Evolutionary conservation across 2,329 filamentous ascomycete species (phyloP), one percentile per base, ranked within the genome.

Genomic region (Pseudogymnoascus sp.): DNA sequence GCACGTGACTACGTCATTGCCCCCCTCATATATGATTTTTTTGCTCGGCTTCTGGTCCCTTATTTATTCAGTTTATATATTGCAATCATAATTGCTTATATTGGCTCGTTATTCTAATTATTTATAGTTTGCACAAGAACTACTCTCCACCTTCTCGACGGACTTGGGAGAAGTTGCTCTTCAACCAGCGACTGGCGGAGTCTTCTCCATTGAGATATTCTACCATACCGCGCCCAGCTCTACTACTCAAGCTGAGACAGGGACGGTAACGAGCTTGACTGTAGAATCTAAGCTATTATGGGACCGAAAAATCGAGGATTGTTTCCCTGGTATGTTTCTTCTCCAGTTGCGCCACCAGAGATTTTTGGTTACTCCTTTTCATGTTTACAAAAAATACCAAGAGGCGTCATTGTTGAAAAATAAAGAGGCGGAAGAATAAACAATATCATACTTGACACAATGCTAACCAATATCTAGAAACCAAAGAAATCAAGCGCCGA

Each of bases 121-220:
- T 25, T 36, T 62, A 37, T 69, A 96, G 90, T 97, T 90, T 75
- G 93, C 89, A 60, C 95, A 98, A 81, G 95, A 98, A 77, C 86
- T 99, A 51, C 86, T 99, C 39, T 96, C 92, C 1, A 99, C 93
- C 0, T 99, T 99, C 78, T 85, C 85, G 63, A 90, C 87, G 1
- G 81, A 85, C 51, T 83, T 98, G 1, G 93, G 92, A 66, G 93
- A 98, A 76, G 88, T 98, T 8, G 87, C 93, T 14, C 83, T 99
- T 6, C 85, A 96, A 68, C 95, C 95, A 0, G 82, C 86, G 13
- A 96, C 91, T 0, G 92, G 93, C 16, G 93, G 95, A 0, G 80
- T 90, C 2, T 99, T 98, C 73, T 81, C 85, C 21, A 87, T 98
- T 11, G 83, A 87, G 65, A 83, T 96, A 63, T 77, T 78, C 60